These are phyloP conservation scores for Phaeomoniella chlamydospora DNA, from an alignment of 2,329 filamentous ascomycete species.

Conservation along the genomic window DNA sequence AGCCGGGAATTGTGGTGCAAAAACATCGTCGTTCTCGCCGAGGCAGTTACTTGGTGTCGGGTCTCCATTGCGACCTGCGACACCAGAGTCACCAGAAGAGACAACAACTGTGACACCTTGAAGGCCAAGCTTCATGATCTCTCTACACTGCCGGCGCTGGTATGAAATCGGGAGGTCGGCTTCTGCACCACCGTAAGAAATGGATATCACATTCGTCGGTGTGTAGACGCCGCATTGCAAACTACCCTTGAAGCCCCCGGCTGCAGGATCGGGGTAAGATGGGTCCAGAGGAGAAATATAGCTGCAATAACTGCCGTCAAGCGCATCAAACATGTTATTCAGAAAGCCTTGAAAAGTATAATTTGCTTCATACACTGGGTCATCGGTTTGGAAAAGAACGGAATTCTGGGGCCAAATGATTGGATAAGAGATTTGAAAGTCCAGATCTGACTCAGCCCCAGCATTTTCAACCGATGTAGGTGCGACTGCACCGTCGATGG, in stretches of 20 bases:
- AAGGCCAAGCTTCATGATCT: slow-evolving; percentile 34
- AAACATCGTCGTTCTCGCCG: slow-evolving; percentile 19
- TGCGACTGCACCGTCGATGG: slow-evolving; percentile 23
- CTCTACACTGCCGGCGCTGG: slow-evolving; percentile 23
- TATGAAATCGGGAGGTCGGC: slow-evolving; percentile 21
- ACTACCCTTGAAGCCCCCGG: slow-evolving; percentile 25
- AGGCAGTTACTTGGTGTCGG: slow-evolving; percentile 18
- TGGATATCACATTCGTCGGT: slow-evolving; percentile 22
- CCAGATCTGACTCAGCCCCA: slow-evolving; percentile 26
- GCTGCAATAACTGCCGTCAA: slow-evolving; percentile 35
- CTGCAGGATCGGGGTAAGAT: slow-evolving; percentile 22
- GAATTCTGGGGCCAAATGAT: slow-evolving; percentile 34
- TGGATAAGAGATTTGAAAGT: slow-evolving; percentile 30
- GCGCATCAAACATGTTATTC: slow-evolving; percentile 33
- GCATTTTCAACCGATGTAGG: slow-evolving; percentile 14
- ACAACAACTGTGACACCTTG: slow-evolving; percentile 34
- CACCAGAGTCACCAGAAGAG: slow-evolving; percentile 32
- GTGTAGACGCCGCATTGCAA: slow-evolving; percentile 28
- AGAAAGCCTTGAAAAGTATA: slow-evolving; percentile 24
- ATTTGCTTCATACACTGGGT: slow-evolving; percentile 22
- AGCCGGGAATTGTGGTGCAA: slow-evolving; percentile 26
- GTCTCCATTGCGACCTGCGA: slow-evolving; percentile 23
- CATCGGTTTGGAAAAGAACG: slow-evolving; percentile 32
- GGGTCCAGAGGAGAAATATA: slow-evolving; percentile 23
- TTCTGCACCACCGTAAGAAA: slow-evolving; percentile 25